phyloP scores from a whole-genome alignment of 805 yeast species.

The Torulaspora indica region DNA sequence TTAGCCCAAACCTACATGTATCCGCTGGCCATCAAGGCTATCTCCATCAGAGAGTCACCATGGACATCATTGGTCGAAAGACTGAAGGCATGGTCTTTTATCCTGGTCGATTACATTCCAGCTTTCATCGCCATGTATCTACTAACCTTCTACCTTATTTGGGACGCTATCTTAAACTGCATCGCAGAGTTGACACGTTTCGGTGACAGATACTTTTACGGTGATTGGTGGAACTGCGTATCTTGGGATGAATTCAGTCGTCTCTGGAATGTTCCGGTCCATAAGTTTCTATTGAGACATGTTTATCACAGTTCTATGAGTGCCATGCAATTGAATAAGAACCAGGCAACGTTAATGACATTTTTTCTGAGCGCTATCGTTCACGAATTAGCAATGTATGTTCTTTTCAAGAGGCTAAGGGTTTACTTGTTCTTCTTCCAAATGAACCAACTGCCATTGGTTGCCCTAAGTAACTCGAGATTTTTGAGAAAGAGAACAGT shows the following conservation, averaged over 20 bases:
- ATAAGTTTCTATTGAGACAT: slow-evolving; percentile 80
- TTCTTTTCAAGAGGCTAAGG: slow-evolving; percentile 71
- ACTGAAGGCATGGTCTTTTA: slow-evolving; percentile 27
- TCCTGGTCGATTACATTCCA: slow-evolving; percentile 69
- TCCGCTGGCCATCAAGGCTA: slow-evolving; percentile 63
- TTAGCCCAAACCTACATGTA: slow-evolving; percentile 71
- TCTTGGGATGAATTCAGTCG: slow-evolving; percentile 92
- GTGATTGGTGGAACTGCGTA: slow-evolving; percentile 96
- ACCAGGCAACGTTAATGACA: slow-evolving; percentile 69
- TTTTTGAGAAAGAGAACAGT: slow-evolving; percentile 52
- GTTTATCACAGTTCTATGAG: slow-evolving; percentile 90
- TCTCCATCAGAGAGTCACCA: slow-evolving; percentile 42
- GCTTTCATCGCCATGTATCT: slow-evolving; percentile 73
- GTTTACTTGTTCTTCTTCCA: slow-evolving; percentile 78
- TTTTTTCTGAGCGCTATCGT: slow-evolving; percentile 74
- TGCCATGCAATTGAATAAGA: slow-evolving; percentile 59
- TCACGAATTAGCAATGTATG: slow-evolving; percentile 91
- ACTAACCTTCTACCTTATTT: slow-evolving; percentile 78
- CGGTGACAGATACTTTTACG: slow-evolving; percentile 90
- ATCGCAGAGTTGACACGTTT: slow-evolving; percentile 83
- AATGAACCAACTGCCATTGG: slow-evolving; percentile 82
- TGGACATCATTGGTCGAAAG: slow-evolving; percentile 25
- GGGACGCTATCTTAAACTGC: slow-evolving; percentile 90
- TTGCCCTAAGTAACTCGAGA: slow-evolving; percentile 55
- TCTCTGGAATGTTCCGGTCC: slow-evolving; percentile 94